Conservation (phyloP, 208 protist species). For the Leishmania turanica region DNA sequence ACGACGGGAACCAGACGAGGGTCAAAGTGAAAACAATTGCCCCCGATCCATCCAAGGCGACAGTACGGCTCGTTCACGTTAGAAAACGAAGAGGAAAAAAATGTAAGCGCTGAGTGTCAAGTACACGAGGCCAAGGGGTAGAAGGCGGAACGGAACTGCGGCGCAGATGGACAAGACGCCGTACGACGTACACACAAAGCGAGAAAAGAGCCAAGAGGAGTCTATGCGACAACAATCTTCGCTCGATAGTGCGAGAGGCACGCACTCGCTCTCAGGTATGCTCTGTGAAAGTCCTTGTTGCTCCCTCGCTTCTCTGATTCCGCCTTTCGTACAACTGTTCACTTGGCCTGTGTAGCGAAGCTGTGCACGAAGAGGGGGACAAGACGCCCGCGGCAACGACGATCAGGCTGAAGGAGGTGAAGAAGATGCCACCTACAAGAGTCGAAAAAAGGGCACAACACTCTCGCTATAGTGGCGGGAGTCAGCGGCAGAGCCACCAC, state of each 20-base stretch:
- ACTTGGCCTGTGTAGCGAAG: slow-evolving; percentile 54
- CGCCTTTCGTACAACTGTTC: slow-evolving; percentile 40
- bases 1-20: neutral
- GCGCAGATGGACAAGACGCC: neutral
- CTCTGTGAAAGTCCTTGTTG: neutral
- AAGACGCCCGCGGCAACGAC: neutral
- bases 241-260: neutral
- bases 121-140: neutral
- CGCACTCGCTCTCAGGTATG: neutral
- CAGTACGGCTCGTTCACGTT: neutral
- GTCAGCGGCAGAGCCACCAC: too few relatives aligned
- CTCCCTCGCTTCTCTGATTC: neutral
- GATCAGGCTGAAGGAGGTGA: neutral
- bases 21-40: too few relatives aligned
- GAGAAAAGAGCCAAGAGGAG: neutral
- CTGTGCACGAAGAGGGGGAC: too few relatives aligned
- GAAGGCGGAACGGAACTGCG: neutral
- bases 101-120: neutral
- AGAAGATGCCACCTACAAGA: neutral
- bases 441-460: neutral
- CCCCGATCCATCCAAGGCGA: too few relatives aligned
- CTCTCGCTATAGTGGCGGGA: neutral
- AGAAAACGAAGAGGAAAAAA: neutral
- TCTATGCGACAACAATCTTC: neutral
- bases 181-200: neutral